These are phyloP conservation scores for Allantophomopsis cytisporea DNA, from an alignment of 2,329 filamentous ascomycete genomes.

Conservation along the genomic window DNA sequence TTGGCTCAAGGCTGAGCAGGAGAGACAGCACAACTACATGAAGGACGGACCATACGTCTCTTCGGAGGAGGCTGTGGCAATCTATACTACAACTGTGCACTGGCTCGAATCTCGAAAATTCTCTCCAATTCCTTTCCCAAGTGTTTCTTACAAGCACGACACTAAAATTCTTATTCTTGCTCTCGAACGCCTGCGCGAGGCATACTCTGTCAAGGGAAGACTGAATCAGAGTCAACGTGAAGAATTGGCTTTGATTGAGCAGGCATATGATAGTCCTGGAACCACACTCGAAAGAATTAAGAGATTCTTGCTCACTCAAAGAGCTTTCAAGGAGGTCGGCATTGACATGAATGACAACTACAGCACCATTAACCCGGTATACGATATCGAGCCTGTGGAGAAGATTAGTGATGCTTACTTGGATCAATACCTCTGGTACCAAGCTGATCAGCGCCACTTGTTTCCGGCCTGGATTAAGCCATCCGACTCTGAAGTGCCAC, in stretches of 20 bases:
- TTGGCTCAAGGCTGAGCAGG: slow-evolving; percentile 97
- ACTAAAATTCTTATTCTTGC: slow-evolving; percentile 97
- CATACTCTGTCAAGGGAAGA: slow-evolving; percentile 94
- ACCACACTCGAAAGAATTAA: slow-evolving; percentile 95
- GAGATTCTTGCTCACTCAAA: slow-evolving; percentile 88
- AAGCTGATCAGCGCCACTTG: slow-evolving; percentile 90
- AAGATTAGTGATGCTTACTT: slow-evolving; percentile 99
- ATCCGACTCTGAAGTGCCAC: slow-evolving; percentile 93
- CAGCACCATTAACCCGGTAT: slow-evolving; percentile 96
- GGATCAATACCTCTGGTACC: slow-evolving; percentile 98
- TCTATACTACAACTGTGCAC: slow-evolving; percentile 97
- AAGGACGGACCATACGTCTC: slow-evolving; percentile 98
- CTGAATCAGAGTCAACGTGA: slow-evolving; percentile 96
- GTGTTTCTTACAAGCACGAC: slow-evolving; percentile 98
- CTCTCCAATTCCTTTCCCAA: slow-evolving; percentile 95
- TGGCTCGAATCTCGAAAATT: slow-evolving; percentile 98
- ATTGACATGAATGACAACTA: slow-evolving; percentile 99
- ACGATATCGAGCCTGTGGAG: slow-evolving; percentile 97
- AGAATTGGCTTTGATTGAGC: slow-evolving; percentile 90
- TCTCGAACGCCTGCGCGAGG: slow-evolving; percentile 81
- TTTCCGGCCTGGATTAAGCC: slow-evolving; percentile 99
- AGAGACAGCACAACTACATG: slow-evolving; percentile 98
- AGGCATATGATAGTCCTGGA: slow-evolving; percentile 94
- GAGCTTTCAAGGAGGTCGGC: slow-evolving; percentile 97
- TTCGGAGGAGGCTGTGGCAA: slow-evolving; percentile 94